phyloP scores from a whole-genome alignment of 345 rosid species.

The Hevea brasiliensis region DNA sequence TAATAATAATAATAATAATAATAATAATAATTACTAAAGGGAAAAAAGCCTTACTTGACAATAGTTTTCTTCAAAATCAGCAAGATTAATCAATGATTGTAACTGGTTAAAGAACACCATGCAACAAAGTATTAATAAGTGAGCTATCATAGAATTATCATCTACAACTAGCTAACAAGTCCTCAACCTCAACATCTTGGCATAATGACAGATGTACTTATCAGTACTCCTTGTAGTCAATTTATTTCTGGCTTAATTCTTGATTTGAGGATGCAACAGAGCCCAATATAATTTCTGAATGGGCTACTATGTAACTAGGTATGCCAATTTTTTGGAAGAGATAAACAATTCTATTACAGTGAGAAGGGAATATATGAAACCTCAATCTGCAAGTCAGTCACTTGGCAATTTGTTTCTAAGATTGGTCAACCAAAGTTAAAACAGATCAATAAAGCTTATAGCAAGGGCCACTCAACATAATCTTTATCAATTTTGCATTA shows the following conservation, averaged over 20 bases:
- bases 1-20: too few relatives aligned
- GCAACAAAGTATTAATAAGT: slow-evolving; percentile 28
- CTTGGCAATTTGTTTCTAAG: not conserved
- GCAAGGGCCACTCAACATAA: not conserved
- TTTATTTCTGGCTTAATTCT: not conserved
- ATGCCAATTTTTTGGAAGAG: not conserved
- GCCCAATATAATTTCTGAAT: not conserved
- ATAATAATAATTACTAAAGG: too few relatives aligned
- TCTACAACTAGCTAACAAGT: not conserved
- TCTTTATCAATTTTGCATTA: not conserved
- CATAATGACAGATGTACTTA: not conserved
- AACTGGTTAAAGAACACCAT: slow-evolving; percentile 74
- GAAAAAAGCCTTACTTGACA: slow-evolving; percentile 41
- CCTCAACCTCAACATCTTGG: not conserved
- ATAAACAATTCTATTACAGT: not conserved
- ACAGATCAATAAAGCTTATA: not conserved
- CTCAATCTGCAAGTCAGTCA: not conserved
- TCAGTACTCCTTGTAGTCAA: not conserved
- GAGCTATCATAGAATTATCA: not conserved
- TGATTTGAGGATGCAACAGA: not conserved
- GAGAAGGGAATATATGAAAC: not conserved
- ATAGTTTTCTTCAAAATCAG: slow-evolving; percentile 47
- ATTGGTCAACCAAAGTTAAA: not conserved
- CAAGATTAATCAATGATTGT: slow-evolving; percentile 41
- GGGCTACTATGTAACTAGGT: not conserved